Evolutionary conservation across 805 yeast genomes (phyloP).

Genomic region (Candida adriatica): DNA sequence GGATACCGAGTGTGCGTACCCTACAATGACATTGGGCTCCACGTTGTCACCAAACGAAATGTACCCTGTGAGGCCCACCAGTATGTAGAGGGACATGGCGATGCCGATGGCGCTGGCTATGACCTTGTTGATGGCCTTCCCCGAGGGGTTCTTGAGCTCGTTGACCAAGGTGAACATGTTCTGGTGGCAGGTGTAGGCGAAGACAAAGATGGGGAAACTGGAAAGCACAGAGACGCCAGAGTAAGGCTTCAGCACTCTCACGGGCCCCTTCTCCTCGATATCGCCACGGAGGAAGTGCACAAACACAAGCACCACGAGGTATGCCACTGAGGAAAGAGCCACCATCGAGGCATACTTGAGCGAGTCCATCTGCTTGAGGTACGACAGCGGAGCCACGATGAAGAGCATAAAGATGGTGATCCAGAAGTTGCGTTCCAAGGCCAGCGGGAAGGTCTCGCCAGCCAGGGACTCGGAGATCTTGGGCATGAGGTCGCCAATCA

Average conservation of each 20-base stretch:
- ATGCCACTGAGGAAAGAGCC: slow-evolving; percentile 75
- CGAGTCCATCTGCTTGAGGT: slow-evolving; percentile 69
- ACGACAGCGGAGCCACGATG: slow-evolving; percentile 49
- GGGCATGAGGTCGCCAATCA: slow-evolving; percentile 68
- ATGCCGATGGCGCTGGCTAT: slow-evolving; percentile 47
- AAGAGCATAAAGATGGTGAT: slow-evolving; percentile 47
- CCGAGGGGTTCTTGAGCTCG: slow-evolving; percentile 57
- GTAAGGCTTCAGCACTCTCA: slow-evolving; percentile 42
- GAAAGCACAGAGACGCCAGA: slow-evolving; percentile 45
- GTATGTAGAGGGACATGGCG: slow-evolving; percentile 55
- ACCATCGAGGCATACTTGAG: slow-evolving; percentile 79
- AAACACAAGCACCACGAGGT: slow-evolving; percentile 66
- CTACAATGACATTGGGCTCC: slow-evolving; percentile 69
- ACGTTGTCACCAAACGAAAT: slow-evolving; percentile 80
- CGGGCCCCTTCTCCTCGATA: slow-evolving; percentile 43
- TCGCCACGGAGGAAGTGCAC: slow-evolving; percentile 61
- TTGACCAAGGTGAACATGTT: slow-evolving; percentile 87
- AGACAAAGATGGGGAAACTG: slow-evolving; percentile 85
- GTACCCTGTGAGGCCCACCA: slow-evolving; percentile 80
- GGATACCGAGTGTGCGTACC: slow-evolving; percentile 59
- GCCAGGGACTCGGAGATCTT: slow-evolving; percentile 37
- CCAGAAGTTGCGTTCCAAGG: slow-evolving; percentile 49
- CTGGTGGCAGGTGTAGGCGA: slow-evolving; percentile 95
- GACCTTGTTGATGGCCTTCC: slow-evolving; percentile 38
- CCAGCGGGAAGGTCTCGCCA: slow-evolving; percentile 15